Percentiles rank a stretch among this genome's conserved stretches.
Conservation (phyloP, 306 rosid genomes). For the Lathyrus sativus region DNA sequence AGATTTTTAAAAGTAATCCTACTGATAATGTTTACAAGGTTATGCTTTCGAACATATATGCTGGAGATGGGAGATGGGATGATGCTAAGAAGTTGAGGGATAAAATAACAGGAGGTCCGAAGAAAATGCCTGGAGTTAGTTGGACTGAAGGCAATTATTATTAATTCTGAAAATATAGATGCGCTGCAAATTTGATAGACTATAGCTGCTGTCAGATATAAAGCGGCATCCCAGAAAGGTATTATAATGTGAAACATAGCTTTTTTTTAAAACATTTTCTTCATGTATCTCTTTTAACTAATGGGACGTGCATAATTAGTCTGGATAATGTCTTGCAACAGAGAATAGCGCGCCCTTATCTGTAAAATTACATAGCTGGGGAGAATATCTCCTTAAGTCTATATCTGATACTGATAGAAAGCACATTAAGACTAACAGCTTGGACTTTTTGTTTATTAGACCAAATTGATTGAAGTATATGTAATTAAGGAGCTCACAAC, state of each 20-base stretch:
- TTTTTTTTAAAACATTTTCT: not conserved
- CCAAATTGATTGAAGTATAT: slow-evolving; percentile 12
- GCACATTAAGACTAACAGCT: slow-evolving; percentile 26
- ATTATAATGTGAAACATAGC: slow-evolving; percentile 12
- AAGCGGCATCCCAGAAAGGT: slow-evolving; percentile 31
- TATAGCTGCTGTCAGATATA: slow-evolving; percentile 5
- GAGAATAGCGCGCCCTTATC: slow-evolving; percentile 15
- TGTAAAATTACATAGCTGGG: slow-evolving; percentile 25
- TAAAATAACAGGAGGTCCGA: slow-evolving; percentile 47
- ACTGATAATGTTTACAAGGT: slow-evolving; percentile 55
- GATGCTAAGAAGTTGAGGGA: slow-evolving; percentile 71
- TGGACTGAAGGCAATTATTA: slow-evolving; percentile 51
- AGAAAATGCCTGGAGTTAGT: slow-evolving; percentile 72
- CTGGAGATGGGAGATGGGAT: slow-evolving; percentile 78
- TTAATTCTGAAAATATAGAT: slow-evolving; percentile 15
- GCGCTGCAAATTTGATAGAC: slow-evolving; percentile 16
- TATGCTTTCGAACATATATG: slow-evolving; percentile 82
- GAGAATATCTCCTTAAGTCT: slow-evolving; percentile 27
- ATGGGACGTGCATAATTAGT: slow-evolving; percentile 13
- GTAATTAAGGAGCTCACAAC: slow-evolving; percentile 23
- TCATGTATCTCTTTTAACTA: slow-evolving; percentile 2
- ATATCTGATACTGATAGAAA: not conserved
- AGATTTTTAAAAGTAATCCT: slow-evolving; percentile 57
- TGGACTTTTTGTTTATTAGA: slow-evolving; percentile 19
- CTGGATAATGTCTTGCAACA: slow-evolving; percentile 16